Evolutionary conservation across 225 moss, liverwort and hornwort genomes (phyloP).

Genomic region (Ulota crispa): DNA sequence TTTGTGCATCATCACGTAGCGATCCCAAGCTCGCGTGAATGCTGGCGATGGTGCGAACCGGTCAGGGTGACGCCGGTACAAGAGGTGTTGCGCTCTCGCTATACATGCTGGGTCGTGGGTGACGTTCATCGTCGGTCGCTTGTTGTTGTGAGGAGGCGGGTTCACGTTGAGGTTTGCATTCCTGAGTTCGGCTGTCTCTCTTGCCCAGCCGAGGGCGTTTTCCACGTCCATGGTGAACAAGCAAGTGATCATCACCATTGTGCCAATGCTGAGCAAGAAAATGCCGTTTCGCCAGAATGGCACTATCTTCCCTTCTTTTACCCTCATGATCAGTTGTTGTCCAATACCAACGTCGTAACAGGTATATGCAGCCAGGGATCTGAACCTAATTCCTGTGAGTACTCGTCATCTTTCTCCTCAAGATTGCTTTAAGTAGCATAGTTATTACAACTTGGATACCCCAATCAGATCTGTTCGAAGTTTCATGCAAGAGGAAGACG

Average conservation of each 20-base stretch:
- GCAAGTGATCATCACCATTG: conserved; percentile 33
- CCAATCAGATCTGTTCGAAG: neutral
- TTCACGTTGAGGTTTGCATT: neutral
- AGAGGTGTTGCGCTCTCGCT: conserved; percentile 57
- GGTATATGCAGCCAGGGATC: neutral
- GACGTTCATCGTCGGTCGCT: neutral
- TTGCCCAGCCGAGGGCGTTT: conserved; percentile 17
- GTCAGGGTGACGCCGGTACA: conserved; percentile 40
- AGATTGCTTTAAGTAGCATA: neutral
- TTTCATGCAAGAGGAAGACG: neutral
- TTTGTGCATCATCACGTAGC: conserved; percentile 52
- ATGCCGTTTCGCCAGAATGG: conserved; percentile 33
- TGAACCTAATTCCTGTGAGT: neutral
- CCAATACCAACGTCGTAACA: neutral
- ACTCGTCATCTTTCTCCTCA: neutral
- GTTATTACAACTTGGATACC: neutral
- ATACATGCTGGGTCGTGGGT: conserved; percentile 37
- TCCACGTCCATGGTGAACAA: conserved; percentile 31
- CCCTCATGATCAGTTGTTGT: neutral
- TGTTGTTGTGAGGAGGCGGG: neutral
- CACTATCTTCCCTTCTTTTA: conserved; percentile 27
- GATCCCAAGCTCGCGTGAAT: conserved; percentile 47
- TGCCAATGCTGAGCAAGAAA: conserved; percentile 27
- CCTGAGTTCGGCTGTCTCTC: neutral
- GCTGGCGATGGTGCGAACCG: conserved; percentile 33